phyloP scores from a whole-genome alignment of 805 yeast species.

The Kregervanrija fluxuum region DNA sequence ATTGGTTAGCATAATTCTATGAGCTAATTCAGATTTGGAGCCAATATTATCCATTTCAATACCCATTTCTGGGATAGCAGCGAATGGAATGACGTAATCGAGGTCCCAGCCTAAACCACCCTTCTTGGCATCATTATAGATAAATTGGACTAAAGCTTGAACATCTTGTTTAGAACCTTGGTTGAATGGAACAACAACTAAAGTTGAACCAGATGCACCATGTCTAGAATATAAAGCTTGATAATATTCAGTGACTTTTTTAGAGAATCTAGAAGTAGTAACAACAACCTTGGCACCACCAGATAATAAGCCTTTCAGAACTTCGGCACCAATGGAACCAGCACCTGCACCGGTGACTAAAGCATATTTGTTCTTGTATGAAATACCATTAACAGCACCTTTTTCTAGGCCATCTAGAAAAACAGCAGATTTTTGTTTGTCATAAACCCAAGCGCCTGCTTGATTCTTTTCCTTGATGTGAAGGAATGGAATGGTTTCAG shows the following conservation, averaged over 20 bases:
- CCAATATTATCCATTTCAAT: slow-evolving; percentile 89
- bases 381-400: slow-evolving; percentile 90
- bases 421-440: slow-evolving; percentile 63
- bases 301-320: slow-evolving; percentile 85
- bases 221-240: slow-evolving; percentile 87
- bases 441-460: slow-evolving; percentile 78
- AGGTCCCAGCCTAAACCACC: slow-evolving; percentile 98
- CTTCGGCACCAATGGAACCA: slow-evolving; percentile 97
- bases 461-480: slow-evolving; percentile 76
- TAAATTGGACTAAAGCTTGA: slow-evolving; percentile 73
- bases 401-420: slow-evolving; percentile 88
- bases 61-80: slow-evolving; percentile 99
- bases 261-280: slow-evolving; percentile 92
- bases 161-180: slow-evolving; percentile 96
- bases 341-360: slow-evolving; percentile 98
- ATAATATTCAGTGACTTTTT: slow-evolving; percentile 90
- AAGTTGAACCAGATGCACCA: slow-evolving; percentile 88
- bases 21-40: slow-evolving; percentile 95
- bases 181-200: slow-evolving; percentile 96
- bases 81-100: slow-evolving; percentile 94
- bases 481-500: slow-evolving; percentile 89
- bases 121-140: slow-evolving; percentile 73
- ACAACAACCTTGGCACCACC: slow-evolving; percentile 98
- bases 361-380: slow-evolving; percentile 83
- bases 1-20: slow-evolving; percentile 97